Evolutionary conservation across 2,329 filamentous ascomycete genomes (phyloP).

Genomic region (Pseudogymnoascus pannorum): DNA sequence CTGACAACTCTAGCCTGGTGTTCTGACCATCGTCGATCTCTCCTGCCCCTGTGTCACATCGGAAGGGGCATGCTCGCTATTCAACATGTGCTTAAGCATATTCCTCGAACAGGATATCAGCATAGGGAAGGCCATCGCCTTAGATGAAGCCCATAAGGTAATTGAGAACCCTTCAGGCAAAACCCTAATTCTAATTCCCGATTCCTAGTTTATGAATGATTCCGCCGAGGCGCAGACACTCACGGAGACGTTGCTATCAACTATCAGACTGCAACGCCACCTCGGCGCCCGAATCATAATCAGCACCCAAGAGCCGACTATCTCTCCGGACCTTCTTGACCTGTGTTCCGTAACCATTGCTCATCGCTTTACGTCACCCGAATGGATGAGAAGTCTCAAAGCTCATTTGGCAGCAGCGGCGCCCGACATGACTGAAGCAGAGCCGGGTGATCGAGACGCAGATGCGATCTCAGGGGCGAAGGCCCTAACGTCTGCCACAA

Average conservation of each 20-base stretch:
- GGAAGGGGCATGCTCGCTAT: constrained; percentile 61
- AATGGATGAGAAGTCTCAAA: constrained; percentile 46
- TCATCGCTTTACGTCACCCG: constrained; percentile 62
- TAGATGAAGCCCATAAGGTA: constrained; percentile 74
- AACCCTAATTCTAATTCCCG: background rate
- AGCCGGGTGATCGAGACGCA: constrained; percentile 23
- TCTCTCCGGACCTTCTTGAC: constrained; percentile 61
- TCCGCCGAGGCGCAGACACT: constrained; percentile 48
- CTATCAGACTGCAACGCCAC: constrained; percentile 66
- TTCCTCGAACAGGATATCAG: constrained; percentile 50
- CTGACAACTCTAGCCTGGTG: constrained; percentile 33
- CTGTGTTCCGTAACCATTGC: constrained; percentile 66
- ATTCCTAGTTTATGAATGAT: constrained; percentile 49
- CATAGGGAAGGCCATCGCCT: constrained; percentile 54
- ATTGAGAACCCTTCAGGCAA: background rate
- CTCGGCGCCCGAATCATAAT: constrained; percentile 60
- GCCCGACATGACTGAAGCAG: constrained; percentile 23
- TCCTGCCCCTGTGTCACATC: constrained; percentile 64
- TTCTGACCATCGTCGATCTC: constrained; percentile 62
- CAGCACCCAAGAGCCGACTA: constrained; percentile 69
- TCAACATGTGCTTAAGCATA: constrained; percentile 61
- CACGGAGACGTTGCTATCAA: constrained; percentile 53
- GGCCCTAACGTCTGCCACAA: constrained; percentile 18
- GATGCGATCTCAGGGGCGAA: constrained; percentile 12
- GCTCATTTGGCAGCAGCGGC: constrained; percentile 41